Evolutionary conservation across 805 yeast genomes (phyloP).

Genomic region (Candida sphagnicola): DNA sequence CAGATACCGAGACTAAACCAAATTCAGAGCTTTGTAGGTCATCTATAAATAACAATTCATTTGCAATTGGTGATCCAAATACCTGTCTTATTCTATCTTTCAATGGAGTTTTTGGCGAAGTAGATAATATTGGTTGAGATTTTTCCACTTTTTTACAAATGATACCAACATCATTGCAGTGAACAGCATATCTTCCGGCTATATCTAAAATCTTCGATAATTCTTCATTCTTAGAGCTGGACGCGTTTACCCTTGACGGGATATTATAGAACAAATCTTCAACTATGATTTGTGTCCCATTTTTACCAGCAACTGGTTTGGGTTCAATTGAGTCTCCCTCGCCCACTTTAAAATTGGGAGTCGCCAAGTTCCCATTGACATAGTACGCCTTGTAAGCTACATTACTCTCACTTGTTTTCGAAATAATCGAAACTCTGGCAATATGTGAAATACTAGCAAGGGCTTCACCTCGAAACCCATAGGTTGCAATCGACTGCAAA

Average conservation of each 20-base stretch:
- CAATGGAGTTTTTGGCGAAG: conserved; percentile 46
- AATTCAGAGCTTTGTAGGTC: conserved; percentile 12
- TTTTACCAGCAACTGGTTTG: conserved; percentile 77
- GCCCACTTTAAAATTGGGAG: conserved; percentile 34
- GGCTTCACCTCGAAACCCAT: conserved; percentile 97
- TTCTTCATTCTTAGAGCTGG: conserved; percentile 69
- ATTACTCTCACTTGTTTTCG: conserved; percentile 57
- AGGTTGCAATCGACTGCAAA: conserved; percentile 63
- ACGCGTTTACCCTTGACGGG: conserved; percentile 69
- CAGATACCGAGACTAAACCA: conserved; percentile 54
- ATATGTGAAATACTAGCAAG: conserved; percentile 91
- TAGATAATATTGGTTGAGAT: conserved; percentile 58
- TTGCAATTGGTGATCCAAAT: conserved; percentile 67
- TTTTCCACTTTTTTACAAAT: conserved; percentile 81
- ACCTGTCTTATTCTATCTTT: conserved; percentile 71
- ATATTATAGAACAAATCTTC: conserved; percentile 89
- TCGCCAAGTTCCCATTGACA: conserved; percentile 57
- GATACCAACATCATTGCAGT: conserved; percentile 65
- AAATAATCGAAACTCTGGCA: conserved; percentile 72
- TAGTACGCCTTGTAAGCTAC: conserved; percentile 75
- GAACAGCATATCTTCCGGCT: conserved; percentile 78
- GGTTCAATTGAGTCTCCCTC: conserved; percentile 41
- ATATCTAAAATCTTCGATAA: conserved; percentile 75
- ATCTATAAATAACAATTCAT: conserved; percentile 52
- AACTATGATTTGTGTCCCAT: conserved; percentile 80